Evolutionary conservation across 1,284 basidiomycete species (phyloP).

Genomic region (Puccinia sorghi): DNA sequence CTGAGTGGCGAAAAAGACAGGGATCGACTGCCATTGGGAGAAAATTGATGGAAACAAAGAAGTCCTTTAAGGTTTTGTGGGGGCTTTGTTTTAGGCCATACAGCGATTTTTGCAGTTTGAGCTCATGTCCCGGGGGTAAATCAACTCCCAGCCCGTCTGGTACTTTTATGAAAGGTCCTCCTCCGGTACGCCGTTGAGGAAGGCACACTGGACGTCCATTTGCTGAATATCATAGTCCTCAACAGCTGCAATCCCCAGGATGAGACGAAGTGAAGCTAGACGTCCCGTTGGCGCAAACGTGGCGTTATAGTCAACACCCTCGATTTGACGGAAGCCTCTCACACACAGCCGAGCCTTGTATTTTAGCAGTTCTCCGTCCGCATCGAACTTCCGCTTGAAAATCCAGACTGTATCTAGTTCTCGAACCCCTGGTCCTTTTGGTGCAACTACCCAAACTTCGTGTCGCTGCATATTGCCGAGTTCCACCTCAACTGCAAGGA

Average conservation of each 20-base stretch:
- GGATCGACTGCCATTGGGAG: not conserved
- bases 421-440: not conserved
- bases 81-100: no score
- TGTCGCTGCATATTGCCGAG: not conserved
- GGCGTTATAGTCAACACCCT: no score
- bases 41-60: conserved; percentile 2
- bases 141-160: no score
- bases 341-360: no score
- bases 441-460: conserved; percentile 12
- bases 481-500: not conserved
- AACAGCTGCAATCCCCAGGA: not conserved
- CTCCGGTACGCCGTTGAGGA: no score
- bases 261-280: not conserved
- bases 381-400: conserved; percentile 8
- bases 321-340: conserved; percentile 5
- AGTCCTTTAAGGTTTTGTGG: not conserved
- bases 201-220: conserved; percentile 23
- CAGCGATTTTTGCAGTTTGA: no score
- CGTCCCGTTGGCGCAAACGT: no score
- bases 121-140: no score
- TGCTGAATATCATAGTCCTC: conserved; percentile 16
- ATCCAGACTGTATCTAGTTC: conserved; percentile 18
- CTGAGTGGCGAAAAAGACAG: not conserved
- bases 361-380: no score
- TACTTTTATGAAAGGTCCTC: no score